These are phyloP conservation scores for Suillus subluteus DNA, from an alignment of 768 basidiomycete species.

Conservation along the genomic window DNA sequence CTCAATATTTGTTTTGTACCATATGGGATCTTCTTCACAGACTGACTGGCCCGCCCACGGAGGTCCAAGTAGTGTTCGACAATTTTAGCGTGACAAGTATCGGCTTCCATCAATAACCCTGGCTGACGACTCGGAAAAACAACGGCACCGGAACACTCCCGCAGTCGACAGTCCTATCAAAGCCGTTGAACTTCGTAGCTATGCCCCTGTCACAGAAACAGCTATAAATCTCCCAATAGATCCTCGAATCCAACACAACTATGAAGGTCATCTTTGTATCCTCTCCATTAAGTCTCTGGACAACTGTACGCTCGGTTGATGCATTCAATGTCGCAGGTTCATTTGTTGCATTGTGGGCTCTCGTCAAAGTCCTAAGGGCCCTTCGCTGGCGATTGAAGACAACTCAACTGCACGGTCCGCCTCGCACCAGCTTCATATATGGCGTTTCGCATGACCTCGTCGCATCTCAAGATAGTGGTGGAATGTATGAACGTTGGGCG, in stretches of 20 bases:
- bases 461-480: conserved; percentile 1
- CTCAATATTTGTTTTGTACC: too few relatives aligned
- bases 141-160: not conserved
- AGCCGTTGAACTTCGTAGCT: not conserved
- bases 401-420: conserved; percentile 24
- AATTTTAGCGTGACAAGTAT: not conserved
- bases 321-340: not conserved
- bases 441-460: conserved; percentile 19
- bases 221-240: not conserved
- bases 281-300: not conserved
- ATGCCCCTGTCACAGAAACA: not conserved
- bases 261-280: not conserved
- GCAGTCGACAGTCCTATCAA: not conserved
- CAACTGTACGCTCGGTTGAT: not conserved
- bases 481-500: conserved; percentile 27
- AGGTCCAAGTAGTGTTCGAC: not conserved
- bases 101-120: not conserved
- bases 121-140: not conserved
- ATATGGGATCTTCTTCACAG: not conserved
- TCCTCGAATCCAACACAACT: not conserved
- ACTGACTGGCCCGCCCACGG: not conserved
- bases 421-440: conserved; percentile 21
- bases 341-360: not conserved
- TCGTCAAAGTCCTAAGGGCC: not conserved
- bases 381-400: conserved; percentile 13